phyloP scores from a whole-genome alignment of 1,284 basidiomycete genomes.

The Anthracocystis walkeri region DNA sequence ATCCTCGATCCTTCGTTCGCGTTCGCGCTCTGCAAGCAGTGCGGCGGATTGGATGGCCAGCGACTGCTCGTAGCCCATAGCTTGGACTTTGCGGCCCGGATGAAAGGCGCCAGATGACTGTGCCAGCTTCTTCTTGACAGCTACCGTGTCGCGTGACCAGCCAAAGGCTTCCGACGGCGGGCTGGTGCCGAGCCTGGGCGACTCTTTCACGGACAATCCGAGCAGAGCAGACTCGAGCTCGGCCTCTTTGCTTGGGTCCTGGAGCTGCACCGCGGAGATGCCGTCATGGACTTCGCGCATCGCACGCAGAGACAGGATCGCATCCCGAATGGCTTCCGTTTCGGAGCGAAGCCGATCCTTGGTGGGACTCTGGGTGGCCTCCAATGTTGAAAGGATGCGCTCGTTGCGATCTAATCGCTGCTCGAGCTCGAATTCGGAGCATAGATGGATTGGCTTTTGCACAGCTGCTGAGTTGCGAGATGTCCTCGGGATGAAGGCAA shows the following conservation, averaged over 20 bases:
- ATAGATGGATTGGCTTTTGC: conserved; percentile 43
- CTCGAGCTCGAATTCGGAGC: conserved; percentile 52
- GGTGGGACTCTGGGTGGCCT: conserved; percentile 23
- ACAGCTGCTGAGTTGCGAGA: conserved; percentile 39
- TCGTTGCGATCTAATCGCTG: conserved; percentile 51
- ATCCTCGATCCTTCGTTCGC: conserved; percentile 38
- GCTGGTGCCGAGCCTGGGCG: conserved; percentile 16
- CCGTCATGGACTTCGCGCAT: conserved; percentile 40
- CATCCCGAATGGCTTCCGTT: conserved; percentile 40
- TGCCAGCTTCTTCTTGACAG: conserved; percentile 47
- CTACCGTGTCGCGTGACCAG: conserved; percentile 45
- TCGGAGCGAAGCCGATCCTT: conserved; percentile 32
- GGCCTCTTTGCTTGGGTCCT: conserved; percentile 32
- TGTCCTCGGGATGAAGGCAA: conserved; percentile 45
- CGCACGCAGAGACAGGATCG: conserved; percentile 35
- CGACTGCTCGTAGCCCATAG: conserved; percentile 45
- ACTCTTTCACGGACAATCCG: conserved; percentile 37
- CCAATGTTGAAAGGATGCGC: conserved; percentile 40
- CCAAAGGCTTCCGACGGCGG: conserved; percentile 34
- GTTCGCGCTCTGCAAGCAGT: conserved; percentile 42
- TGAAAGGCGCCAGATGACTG: conserved; percentile 35
- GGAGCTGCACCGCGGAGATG: conserved; percentile 34
- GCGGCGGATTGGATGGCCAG: conserved; percentile 48
- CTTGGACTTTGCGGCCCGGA: conserved; percentile 44
- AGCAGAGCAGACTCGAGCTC: conserved; percentile 45